These are phyloP conservation scores for Arthroderma sp. DNA, from an alignment of 2,329 filamentous ascomycete genomes.

Conservation along the genomic window DNA sequence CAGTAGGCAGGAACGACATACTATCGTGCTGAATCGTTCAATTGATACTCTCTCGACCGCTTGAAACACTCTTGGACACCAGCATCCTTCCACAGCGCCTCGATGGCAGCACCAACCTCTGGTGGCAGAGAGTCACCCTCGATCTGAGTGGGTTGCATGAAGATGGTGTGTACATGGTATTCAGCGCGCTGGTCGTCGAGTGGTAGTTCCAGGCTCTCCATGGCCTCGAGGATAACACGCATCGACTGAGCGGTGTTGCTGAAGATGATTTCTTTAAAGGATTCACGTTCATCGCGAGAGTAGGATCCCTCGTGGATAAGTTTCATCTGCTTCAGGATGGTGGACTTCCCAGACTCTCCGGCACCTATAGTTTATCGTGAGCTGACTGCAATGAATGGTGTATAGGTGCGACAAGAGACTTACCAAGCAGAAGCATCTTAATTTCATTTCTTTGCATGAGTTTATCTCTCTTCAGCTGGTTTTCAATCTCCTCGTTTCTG, in stretches of 20 bases:
- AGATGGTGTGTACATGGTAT: slow-evolving; percentile 96
- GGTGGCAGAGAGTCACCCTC: slow-evolving; percentile 90
- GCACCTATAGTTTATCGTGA: slow-evolving; percentile 50
- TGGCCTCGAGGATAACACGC: slow-evolving; percentile 58
- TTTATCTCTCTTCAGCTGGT: slow-evolving; percentile 95
- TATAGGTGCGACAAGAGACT: slow-evolving; percentile 25
- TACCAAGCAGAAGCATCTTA: slow-evolving; percentile 98
- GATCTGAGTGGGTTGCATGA: slow-evolving; percentile 96
- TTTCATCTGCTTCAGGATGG: slow-evolving; percentile 96
- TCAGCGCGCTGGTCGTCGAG: slow-evolving; percentile 86
- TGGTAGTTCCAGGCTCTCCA: slow-evolving; percentile 61
- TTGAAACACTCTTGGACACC: slow-evolving; percentile 94
- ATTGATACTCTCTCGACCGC: slow-evolving; percentile 85
- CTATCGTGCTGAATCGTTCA: slow-evolving; percentile 96
- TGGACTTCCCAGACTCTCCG: slow-evolving; percentile 95
- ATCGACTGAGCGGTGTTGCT: slow-evolving; percentile 60
- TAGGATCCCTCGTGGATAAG: slow-evolving; percentile 98
- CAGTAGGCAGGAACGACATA: slow-evolving; percentile 37
- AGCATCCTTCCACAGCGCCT: slow-evolving; percentile 81
- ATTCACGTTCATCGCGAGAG: slow-evolving; percentile 71
- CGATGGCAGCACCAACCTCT: slow-evolving; percentile 86
- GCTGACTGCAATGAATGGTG: neutral
- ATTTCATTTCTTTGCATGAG: slow-evolving; percentile 99
- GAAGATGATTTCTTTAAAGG: slow-evolving; percentile 61
- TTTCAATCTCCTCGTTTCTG: slow-evolving; percentile 99